These are phyloP conservation scores for Backusella psychrophila DNA, from an alignment of 192 early-diverging fungal genomes.

Conservation along the genomic window DNA sequence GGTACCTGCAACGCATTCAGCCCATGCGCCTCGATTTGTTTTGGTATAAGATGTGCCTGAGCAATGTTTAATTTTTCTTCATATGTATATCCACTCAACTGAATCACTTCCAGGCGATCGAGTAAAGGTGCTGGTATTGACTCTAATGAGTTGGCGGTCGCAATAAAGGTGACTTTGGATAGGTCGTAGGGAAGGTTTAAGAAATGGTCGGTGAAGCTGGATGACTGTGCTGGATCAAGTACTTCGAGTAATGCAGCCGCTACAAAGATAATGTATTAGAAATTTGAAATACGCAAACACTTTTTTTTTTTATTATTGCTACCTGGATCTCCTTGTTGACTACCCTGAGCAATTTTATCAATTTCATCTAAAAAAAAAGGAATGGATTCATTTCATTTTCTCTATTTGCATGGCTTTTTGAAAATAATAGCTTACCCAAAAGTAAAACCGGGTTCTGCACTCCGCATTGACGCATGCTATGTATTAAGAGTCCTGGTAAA, in stretches of 20 bases:
- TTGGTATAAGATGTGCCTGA: constrained; percentile 67
- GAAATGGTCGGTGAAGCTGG: constrained; percentile 80
- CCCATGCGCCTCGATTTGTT: constrained; percentile 67
- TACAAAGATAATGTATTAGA: not conserved
- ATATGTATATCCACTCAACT: constrained; percentile 77
- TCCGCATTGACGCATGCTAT: constrained; percentile 63
- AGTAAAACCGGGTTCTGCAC: constrained; percentile 80
- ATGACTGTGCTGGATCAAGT: constrained; percentile 86
- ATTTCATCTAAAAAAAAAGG: constrained; percentile 56
- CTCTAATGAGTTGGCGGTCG: constrained; percentile 76
- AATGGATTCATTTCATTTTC: not conserved
- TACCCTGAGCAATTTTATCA: constrained; percentile 69
- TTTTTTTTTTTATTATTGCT: not conserved
- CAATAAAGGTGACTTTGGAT: constrained; percentile 74
- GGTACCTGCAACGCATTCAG: constrained; percentile 47
- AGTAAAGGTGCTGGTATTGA: constrained; percentile 76
- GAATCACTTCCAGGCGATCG: constrained; percentile 84
- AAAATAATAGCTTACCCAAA: constrained; percentile 47
- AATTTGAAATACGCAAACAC: not conserved
- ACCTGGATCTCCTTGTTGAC: constrained; percentile 67
- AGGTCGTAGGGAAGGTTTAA: constrained; percentile 68
- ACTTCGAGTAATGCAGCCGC: constrained; percentile 81
- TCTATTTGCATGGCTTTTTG: not conserved
- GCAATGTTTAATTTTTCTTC: constrained; percentile 84
- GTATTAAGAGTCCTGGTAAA: constrained; percentile 78